These are phyloP conservation scores for Paecilomyces formosus DNA, from an alignment of 2,329 filamentous ascomycete genomes.

Conservation along the genomic window DNA sequence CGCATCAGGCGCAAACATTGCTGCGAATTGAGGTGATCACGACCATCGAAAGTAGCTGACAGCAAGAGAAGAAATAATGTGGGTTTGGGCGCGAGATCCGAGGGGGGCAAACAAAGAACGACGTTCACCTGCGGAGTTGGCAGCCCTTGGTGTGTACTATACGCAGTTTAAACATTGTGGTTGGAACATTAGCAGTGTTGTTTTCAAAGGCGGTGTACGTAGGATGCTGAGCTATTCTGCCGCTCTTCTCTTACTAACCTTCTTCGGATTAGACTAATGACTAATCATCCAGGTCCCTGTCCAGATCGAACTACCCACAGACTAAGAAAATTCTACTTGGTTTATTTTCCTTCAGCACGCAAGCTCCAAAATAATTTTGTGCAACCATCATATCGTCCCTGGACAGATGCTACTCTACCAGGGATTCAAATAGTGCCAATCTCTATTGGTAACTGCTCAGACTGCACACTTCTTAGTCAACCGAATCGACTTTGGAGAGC, in stretches of 20 bases:
- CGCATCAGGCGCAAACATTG: conserved; percentile 33
- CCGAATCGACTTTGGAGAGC: not conserved
- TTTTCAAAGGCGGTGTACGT: not conserved
- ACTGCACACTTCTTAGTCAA: not conserved
- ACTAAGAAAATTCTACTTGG: not conserved
- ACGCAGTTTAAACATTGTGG: not conserved
- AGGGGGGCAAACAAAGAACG: not conserved
- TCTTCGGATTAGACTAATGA: not conserved
- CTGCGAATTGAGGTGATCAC: conserved; percentile 1
- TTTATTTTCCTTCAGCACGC: not conserved
- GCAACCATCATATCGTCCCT: not conserved
- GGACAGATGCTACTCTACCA: not conserved
- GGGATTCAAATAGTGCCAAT: not conserved
- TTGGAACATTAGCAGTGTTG: not conserved
- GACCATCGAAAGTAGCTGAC: not conserved
- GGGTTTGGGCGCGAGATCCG: not conserved
- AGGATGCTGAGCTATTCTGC: not conserved
- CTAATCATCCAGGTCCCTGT: not conserved
- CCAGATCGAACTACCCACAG: not conserved
- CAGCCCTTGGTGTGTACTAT: not conserved
- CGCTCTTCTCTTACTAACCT: not conserved
- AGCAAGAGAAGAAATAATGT: not conserved
- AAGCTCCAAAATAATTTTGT: not conserved
- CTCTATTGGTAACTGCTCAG: not conserved
- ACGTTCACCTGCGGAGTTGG: not conserved